These are phyloP conservation scores for Diplotaxis tenuifolia DNA, from an alignment of 345 rosid genomes.

Conservation along the genomic window DNA sequence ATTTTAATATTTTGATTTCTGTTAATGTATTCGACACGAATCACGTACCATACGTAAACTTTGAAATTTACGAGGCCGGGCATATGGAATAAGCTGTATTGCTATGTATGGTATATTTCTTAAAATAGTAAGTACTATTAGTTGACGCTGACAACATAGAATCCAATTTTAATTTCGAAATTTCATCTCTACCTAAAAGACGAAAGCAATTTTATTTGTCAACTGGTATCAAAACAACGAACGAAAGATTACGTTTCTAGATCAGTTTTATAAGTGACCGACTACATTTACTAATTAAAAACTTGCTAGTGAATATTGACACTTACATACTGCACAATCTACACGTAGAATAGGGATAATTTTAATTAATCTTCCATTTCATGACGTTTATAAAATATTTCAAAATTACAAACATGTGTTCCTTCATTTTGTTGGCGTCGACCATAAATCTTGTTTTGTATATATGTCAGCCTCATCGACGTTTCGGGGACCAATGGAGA, in stretches of 20 bases:
- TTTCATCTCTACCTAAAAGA: neutral
- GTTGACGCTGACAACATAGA: constrained; percentile 13
- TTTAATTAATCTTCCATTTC: neutral
- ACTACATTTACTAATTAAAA: neutral
- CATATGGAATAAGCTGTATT: neutral
- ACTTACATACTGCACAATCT: neutral
- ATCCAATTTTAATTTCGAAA: neutral
- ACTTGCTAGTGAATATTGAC: neutral
- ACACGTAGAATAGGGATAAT: constrained; percentile 23
- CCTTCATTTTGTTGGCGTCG: neutral
- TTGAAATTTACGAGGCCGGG: too few species aligned
- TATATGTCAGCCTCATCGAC: constrained; percentile 27
- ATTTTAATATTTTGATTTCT: neutral
- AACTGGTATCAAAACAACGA: neutral
- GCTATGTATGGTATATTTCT: neutral
- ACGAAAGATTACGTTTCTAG: constrained; percentile 4
- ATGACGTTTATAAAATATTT: too few species aligned
- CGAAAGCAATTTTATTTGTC: neutral
- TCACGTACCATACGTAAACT: neutral
- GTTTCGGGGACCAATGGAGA: constrained; percentile 23
- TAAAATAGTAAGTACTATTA: constrained; percentile 20
- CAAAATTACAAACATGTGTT: neutral
- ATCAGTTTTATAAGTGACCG: neutral
- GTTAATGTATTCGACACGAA: neutral
- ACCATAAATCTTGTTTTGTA: neutral